Base-by-base conservation (phyloP, 768 basidiomycete species). In the Tylopilus rubrobrunneus region DNA sequence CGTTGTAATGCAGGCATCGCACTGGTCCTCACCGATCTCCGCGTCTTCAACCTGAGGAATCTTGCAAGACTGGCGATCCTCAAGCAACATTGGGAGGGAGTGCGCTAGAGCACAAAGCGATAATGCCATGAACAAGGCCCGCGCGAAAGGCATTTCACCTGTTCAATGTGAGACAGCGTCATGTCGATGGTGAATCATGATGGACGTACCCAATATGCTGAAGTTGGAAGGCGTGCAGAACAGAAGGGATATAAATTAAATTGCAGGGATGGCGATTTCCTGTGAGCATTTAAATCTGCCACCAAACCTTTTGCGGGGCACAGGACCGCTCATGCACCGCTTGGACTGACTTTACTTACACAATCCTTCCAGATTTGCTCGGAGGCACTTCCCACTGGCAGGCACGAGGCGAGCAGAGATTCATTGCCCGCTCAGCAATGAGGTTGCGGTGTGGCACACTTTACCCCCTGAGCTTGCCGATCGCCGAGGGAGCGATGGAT, bases 101-200 rank as follows among this genome's bases (percentile, higher is more conserved):
- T 41, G 25, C 6, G 21, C 44, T 4, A 50, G 10, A 28, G 48
- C n/a, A 21, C 33, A 50, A 10, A 50, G 28, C 5, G 19, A 50
- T 19, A 34, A 29, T 0, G 9, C 2, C 1, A 43, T 2, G 7
- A 50, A 10, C 10, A 56, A n/a, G 23, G 14, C 5, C 3, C 1
- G 49, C 10, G 25, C 5, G 19, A 57, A 41, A 37, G 21, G 39
- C 55, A 57, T 57, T 23, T 12, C 41, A 10, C 25, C 48, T 56
- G 27, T 46, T 8, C 3, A 28, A 37, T 9, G n/a, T n/a, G n/a
- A n/a, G n/a, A n/a, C n/a, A n/a, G n/a, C n/a, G n/a, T n/a, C n/a
- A n/a, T n/a, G n/a, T n/a, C n/a, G n/a, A n/a, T n/a, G n/a, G n/a
- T n/a, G n/a, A n/a, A n/a, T n/a, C n/a, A n/a, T n/a, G n/a, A 36